A percentile compares a stretch with the other conserved stretches of the same genome.
These are phyloP conservation scores for Verticillium dahliae DNA, from an alignment of 2,329 filamentous ascomycete genomes.

Conservation along the genomic window DNA sequence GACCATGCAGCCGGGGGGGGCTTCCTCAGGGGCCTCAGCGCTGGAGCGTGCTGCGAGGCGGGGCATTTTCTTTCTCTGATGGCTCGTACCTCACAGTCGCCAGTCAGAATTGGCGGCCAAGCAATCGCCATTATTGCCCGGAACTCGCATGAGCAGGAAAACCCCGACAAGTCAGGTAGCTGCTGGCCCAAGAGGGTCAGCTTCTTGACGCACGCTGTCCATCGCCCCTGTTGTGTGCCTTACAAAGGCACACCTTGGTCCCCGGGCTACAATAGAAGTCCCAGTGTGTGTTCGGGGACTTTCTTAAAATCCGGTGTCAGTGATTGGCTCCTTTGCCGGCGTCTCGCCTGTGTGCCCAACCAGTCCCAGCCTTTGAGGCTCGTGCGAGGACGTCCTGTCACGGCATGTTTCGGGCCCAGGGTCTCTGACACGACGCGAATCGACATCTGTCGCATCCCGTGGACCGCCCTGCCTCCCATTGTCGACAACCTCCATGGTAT, in stretches of 20 bases:
- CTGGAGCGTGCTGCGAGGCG: not conserved
- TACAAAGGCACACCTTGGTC: no score
- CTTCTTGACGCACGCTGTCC: not conserved
- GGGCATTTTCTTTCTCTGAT: not conserved
- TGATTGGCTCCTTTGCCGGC: not conserved
- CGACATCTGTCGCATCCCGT: conserved; percentile 1
- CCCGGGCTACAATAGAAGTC: no score
- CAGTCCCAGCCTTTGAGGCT: not conserved
- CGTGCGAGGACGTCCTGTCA: not conserved
- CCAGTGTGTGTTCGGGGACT: not conserved
- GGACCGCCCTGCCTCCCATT: not conserved
- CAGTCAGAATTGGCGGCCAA: no score
- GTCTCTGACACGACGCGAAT: conserved; percentile 24
- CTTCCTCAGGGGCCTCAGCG: not conserved
- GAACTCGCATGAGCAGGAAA: not conserved
- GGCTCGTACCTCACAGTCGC: no score
- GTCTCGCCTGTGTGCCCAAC: not conserved
- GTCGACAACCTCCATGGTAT: not conserved
- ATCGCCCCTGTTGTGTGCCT: not conserved
- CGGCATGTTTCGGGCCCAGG: conserved; percentile 28
- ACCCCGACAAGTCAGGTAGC: not conserved
- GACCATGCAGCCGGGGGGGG: not conserved
- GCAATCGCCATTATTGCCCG: not conserved
- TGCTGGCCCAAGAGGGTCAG: not conserved
- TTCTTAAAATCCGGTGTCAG: not conserved